Conservation (phyloP, 768 basidiomycete genomes). For the Leccinum fibrillosum region DNA sequence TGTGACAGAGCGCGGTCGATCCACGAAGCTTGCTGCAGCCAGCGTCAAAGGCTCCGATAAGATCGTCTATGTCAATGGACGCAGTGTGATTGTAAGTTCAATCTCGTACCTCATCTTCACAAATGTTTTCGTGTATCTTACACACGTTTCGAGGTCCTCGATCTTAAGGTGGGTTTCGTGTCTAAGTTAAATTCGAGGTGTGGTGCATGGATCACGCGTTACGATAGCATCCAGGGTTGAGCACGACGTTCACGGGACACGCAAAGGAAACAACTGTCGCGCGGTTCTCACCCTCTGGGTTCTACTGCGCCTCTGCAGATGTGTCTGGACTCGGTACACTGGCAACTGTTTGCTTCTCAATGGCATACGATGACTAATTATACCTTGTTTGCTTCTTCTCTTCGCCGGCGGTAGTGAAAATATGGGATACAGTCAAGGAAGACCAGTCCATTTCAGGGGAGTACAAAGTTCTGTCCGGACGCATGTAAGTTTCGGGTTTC, state of each 20-base stretch:
- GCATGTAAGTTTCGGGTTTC: constrained; percentile 46
- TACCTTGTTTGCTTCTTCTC: neutral
- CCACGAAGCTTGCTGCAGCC: constrained; percentile 69
- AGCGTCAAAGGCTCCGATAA: constrained; percentile 56
- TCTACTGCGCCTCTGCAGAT: constrained; percentile 93
- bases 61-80: constrained; percentile 82
- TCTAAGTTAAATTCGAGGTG: neutral
- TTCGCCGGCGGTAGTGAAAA: constrained; percentile 52
- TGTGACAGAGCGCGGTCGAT: constrained; percentile 57
- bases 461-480: constrained; percentile 69
- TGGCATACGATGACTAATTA: neutral
- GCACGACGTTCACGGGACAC: constrained; percentile 74
- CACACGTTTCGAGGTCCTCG: constrained; percentile 59
- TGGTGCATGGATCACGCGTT: neutral
- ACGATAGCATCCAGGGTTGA: constrained; percentile 59
- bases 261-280: constrained; percentile 85
- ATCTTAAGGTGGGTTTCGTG: constrained; percentile 62
- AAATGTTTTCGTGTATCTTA: neutral
- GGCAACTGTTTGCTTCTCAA: no score
- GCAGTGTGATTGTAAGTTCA: constrained; percentile 76
- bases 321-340: constrained; percentile 68
- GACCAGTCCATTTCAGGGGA: constrained; percentile 82
- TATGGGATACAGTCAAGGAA: constrained; percentile 92
- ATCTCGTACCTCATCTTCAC: neutral
- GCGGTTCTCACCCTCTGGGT: constrained; percentile 88